These are phyloP conservation scores for Pichia sp. DNA, from an alignment of 1,139 yeast genomes.

Conservation along the genomic window DNA sequence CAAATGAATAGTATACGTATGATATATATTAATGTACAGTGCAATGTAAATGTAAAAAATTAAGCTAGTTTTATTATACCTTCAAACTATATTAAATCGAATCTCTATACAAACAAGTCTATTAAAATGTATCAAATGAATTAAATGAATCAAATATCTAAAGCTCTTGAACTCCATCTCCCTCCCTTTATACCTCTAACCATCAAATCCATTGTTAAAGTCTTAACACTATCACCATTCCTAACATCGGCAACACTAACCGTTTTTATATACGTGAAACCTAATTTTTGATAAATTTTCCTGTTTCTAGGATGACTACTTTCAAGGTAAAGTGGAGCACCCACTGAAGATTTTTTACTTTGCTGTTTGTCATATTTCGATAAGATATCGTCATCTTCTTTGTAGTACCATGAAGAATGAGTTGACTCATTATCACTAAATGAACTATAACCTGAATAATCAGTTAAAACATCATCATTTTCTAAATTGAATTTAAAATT, in stretches of 20 bases:
- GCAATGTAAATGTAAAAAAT: not conserved
- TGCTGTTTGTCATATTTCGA: slow-evolving; percentile 27
- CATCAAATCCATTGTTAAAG: slow-evolving; percentile 38
- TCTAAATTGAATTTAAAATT: slow-evolving; percentile 28
- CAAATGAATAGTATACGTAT: not conserved
- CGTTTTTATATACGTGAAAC: slow-evolving; percentile 40
- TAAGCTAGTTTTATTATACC: too few species aligned
- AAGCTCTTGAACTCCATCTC: slow-evolving; percentile 19
- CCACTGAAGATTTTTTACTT: slow-evolving; percentile 19
- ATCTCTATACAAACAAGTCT: too few species aligned
- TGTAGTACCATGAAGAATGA: slow-evolving; percentile 30
- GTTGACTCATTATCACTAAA: slow-evolving; percentile 28
- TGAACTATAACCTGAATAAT: slow-evolving; percentile 29
- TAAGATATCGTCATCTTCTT: slow-evolving; percentile 29
- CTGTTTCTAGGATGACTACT: slow-evolving; percentile 47
- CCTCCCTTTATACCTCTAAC: slow-evolving; percentile 32
- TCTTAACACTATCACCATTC: slow-evolving; percentile 27
- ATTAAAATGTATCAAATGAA: too few species aligned
- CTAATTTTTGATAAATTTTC: slow-evolving; percentile 42
- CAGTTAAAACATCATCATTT: slow-evolving; percentile 27
- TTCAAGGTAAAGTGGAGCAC: slow-evolving; percentile 39
- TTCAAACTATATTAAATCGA: too few species aligned
- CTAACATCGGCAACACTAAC: slow-evolving; percentile 35
- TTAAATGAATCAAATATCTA: not conserved
- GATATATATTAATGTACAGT: not conserved